A percentile compares a stretch with the other conserved stretches of the same genome.
Conservation (phyloP, 306 rosid species). For the Medicago truncatula region MtrunA17r5.0-ANR NC_053048.1:6182001-6182500, state of each 20-base stretch:
- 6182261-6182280: not conserved
- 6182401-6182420: no score
- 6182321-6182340: not conserved
- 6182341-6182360: no score
- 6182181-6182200: slow-evolving; percentile 22
- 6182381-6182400: no score
- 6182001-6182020: no score
- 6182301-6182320: not conserved
- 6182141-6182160: not conserved
- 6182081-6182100: not conserved
- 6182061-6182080: not conserved
- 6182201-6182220: slow-evolving; percentile 14
- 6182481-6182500: no score
- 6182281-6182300: not conserved
- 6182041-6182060: not conserved
- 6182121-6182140: not conserved
- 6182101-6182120: not conserved
- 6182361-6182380: no score
- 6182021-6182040: no score
- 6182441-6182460: no score
- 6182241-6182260: slow-evolving; percentile 12
- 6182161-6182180: slow-evolving; percentile 28
- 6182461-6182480: no score
- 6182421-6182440: not conserved
- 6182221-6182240: slow-evolving; percentile 16